Conservation (phyloP, 2,329 filamentous ascomycete species). For the Aspergillus aculeatinus region DNA sequence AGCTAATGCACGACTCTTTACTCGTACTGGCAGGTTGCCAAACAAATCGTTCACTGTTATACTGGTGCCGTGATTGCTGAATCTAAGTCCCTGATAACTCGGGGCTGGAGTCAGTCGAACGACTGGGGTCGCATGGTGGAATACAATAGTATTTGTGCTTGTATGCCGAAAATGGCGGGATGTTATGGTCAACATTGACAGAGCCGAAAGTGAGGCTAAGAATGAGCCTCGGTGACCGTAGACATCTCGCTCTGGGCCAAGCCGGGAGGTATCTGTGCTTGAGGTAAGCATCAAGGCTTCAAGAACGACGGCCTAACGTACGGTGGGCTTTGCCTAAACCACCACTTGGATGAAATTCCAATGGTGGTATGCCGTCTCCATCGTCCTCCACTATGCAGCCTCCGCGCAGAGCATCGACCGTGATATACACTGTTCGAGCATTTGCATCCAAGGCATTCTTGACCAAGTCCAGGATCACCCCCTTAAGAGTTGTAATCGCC, state of each 20-base stretch:
- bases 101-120: constrained; percentile 63
- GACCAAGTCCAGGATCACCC: constrained; percentile 68
- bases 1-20: constrained; percentile 69
- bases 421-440: constrained; percentile 67
- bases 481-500: constrained; percentile 71
- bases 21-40: constrained; percentile 84
- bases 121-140: constrained; percentile 69
- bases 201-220: constrained; percentile 69
- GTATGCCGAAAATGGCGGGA: constrained; percentile 60
- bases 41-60: constrained; percentile 79
- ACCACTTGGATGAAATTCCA: constrained; percentile 69
- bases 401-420: constrained; percentile 72
- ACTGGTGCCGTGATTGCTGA: constrained; percentile 68
- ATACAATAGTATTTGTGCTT: constrained; percentile 61
- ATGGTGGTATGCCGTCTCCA: constrained; percentile 70
- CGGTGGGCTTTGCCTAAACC: constrained; percentile 72
- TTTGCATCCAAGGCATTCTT: constrained; percentile 83
- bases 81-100: constrained; percentile 56
- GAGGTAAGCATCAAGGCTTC: constrained; percentile 3
- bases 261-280: constrained; percentile 74
- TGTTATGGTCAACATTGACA: constrained; percentile 74
- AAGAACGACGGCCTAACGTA: constrained; percentile 38
- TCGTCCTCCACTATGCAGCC: constrained; percentile 81
- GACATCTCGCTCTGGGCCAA: constrained; percentile 43
- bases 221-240: constrained; percentile 75